These are phyloP conservation scores for Eutrema japonicum DNA, from an alignment of 345 rosid species.

Conservation along the genomic window DNA sequence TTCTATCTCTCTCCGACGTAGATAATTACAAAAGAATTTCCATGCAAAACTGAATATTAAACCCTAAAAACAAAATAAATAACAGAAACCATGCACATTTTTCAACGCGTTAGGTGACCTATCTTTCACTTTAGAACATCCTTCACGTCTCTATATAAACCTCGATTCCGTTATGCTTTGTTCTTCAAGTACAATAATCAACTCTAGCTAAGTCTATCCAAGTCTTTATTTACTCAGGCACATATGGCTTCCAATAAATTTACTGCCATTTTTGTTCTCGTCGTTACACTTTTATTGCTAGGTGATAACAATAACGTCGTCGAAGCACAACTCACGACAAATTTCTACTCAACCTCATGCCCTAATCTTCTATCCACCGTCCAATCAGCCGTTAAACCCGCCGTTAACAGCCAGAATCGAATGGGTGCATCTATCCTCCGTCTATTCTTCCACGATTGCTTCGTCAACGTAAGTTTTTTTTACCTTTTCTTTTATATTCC, in stretches of 20 bases:
- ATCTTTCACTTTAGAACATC: constrained; percentile 37
- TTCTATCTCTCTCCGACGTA: constrained; percentile 3
- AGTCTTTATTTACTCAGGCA: constrained; percentile 15
- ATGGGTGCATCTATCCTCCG: constrained; percentile 88
- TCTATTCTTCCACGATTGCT: constrained; percentile 90
- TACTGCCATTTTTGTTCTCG: constrained; percentile 43
- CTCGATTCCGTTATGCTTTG: constrained; percentile 9
- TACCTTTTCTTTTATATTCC: neutral
- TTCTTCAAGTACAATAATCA: constrained; percentile 26
- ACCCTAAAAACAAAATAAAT: constrained; percentile 15
- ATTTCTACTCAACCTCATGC: constrained; percentile 71
- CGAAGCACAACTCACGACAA: constrained; percentile 70
- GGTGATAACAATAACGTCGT: constrained; percentile 40
- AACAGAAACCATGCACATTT: constrained; percentile 27
- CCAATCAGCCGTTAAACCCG: constrained; percentile 53
- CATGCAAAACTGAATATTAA: constrained; percentile 25
- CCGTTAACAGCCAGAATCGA: constrained; percentile 59
- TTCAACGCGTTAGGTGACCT: constrained; percentile 75
- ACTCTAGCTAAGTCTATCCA: constrained; percentile 24
- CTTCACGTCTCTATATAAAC: constrained; percentile 55
- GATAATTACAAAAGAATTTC: neutral
- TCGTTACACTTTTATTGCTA: constrained; percentile 40
- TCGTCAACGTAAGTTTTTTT: constrained; percentile 67
- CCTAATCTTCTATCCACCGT: constrained; percentile 60
- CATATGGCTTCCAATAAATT: constrained; percentile 41